Evolutionary conservation across 202 grass and related monocot species (phyloP).

Genomic region (Zizania palustris): DNA sequence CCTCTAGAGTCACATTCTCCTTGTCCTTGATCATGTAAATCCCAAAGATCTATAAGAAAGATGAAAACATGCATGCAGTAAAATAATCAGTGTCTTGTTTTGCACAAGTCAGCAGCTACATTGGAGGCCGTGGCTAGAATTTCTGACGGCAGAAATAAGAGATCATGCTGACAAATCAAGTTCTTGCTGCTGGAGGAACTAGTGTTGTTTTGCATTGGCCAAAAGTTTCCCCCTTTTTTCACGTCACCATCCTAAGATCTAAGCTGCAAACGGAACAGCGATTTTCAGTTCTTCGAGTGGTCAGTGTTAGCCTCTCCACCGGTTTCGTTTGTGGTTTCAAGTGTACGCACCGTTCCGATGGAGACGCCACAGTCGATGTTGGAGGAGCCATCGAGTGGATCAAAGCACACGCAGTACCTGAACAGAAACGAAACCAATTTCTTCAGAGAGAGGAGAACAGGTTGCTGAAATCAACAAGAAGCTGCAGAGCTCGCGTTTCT

Average conservation of each 20-base stretch:
- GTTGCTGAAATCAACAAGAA: not conserved
- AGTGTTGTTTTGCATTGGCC: not conserved
- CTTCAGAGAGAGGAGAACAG: constrained; percentile 3
- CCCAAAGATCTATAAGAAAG: constrained; percentile 76
- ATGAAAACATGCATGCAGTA: not conserved
- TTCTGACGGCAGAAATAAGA: not conserved
- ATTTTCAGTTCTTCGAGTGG: not conserved
- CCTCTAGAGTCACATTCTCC: constrained; percentile 61
- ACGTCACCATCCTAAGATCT: not conserved
- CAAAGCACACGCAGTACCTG: constrained; percentile 95
- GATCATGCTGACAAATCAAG: constrained; percentile 9
- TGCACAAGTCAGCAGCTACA: not conserved
- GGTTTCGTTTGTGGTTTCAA: not conserved
- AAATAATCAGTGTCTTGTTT: not conserved
- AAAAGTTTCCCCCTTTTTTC: not conserved
- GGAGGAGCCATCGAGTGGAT: constrained; percentile 94
- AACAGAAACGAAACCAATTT: constrained; percentile 3
- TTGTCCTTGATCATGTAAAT: constrained; percentile 82
- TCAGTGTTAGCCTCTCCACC: not conserved
- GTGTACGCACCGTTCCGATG: constrained; percentile 81
- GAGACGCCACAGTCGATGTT: constrained; percentile 99
- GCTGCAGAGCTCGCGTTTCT: not conserved
- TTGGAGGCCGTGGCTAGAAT: not conserved
- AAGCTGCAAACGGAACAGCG: not conserved
- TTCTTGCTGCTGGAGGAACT: not conserved